Percentiles rank a stretch among this genome's conserved stretches.
Evolutionary conservation across 352 stramenopile genomes (phyloP).

Genomic region (Phytophthora hibernalis): DNA sequence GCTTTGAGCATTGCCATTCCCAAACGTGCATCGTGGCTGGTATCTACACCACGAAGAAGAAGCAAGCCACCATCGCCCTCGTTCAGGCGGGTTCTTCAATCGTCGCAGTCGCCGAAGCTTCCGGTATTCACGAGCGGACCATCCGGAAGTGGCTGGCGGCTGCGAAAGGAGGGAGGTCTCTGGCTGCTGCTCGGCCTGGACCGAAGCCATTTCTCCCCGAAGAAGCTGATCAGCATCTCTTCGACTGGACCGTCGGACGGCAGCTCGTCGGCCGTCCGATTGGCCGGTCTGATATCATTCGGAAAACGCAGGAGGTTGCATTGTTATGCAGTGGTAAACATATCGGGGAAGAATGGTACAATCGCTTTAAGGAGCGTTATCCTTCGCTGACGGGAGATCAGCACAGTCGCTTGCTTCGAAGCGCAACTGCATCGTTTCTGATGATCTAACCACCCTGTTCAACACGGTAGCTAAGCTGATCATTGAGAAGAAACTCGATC

Average conservation of each 20-base stretch:
- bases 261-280: constrained; percentile 23
- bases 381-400: constrained; percentile 5
- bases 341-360: constrained; percentile 29
- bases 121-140: not conserved
- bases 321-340: not conserved
- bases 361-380: constrained; percentile 24
- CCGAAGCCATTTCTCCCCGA: constrained; percentile 8
- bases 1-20: too few species aligned
- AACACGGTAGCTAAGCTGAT: constrained; percentile 16
- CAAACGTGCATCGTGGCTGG: not conserved
- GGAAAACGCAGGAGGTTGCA: constrained; percentile 16
- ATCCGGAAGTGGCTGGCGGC: constrained; percentile 7
- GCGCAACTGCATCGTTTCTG: constrained; percentile 18
- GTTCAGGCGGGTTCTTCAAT: not conserved
- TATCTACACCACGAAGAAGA: not conserved
- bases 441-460: constrained; percentile 18
- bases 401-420: constrained; percentile 21
- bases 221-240: constrained; percentile 15
- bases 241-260: constrained; percentile 28
- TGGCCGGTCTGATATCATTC: constrained; percentile 13
- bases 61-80: not conserved
- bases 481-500: constrained; percentile 13
- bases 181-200: not conserved
- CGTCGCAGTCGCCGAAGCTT: not conserved
- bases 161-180: not conserved